Evolutionary conservation across 139 green algal species (phyloP).

Genomic region (Chlorella sp.): DNA sequence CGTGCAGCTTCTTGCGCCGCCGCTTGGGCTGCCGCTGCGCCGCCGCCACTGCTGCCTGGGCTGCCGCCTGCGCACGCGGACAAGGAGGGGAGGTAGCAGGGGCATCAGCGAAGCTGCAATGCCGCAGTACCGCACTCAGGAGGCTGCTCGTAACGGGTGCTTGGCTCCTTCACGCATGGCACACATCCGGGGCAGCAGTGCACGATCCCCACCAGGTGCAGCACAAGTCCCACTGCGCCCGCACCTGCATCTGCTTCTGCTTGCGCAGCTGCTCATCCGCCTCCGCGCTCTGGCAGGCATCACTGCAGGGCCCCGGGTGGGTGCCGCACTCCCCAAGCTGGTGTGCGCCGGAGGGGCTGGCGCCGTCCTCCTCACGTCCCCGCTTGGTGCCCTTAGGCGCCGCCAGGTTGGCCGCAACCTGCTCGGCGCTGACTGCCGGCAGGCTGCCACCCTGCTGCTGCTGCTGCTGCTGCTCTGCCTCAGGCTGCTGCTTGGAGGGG

Average conservation of each 20-base stretch:
- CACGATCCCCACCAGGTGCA: no score
- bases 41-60: background rate
- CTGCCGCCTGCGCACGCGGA: slow-evolving; percentile 20
- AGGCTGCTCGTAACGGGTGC: no score
- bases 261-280: slow-evolving; percentile 2
- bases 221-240: no score
- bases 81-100: no score
- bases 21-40: slow-evolving; percentile 67
- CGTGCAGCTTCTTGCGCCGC: slow-evolving; percentile 73
- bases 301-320: slow-evolving; percentile 29
- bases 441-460: slow-evolving; percentile 6
- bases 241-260: background rate
- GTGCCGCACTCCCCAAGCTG: slow-evolving; percentile 8
- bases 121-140: no score
- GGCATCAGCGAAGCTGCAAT: background rate
- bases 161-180: no score
- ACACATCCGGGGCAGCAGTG: background rate
- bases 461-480: background rate
- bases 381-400: background rate
- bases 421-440: background rate
- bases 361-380: background rate
- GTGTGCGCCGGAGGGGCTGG: no score
- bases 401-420: background rate
- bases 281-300: background rate
- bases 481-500: background rate